Percentiles rank a stretch among this genome's conserved stretches.
Conservation (phyloP, 2,329 filamentous ascomycete genomes). For the Remersonia thermophila region DNA sequence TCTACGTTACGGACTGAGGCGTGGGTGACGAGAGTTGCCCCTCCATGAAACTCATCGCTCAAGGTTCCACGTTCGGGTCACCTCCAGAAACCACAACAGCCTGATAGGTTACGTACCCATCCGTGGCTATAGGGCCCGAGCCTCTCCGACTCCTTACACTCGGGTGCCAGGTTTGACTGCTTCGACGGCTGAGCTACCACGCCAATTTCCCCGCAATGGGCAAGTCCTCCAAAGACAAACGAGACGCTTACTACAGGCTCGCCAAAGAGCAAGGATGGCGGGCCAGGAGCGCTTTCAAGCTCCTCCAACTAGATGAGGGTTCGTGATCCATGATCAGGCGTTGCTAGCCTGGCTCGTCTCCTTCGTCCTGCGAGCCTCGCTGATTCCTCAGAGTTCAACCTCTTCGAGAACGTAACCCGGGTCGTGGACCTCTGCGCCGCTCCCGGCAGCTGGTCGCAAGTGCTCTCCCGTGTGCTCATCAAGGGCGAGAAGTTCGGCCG, state of each 20-base stretch:
- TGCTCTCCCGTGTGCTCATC: slow-evolving; percentile 84
- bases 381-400: slow-evolving; percentile 61
- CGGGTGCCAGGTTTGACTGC: too few species aligned
- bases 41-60: too few species aligned
- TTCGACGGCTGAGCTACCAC: too few species aligned
- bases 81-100: too few species aligned
- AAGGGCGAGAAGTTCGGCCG: slow-evolving; percentile 85
- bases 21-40: too few species aligned
- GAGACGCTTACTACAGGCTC: slow-evolving; percentile 92
- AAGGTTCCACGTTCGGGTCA: too few species aligned
- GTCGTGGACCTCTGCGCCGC: slow-evolving; percentile 95
- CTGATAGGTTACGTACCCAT: too few species aligned
- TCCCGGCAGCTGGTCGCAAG: slow-evolving; percentile 94
- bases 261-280: slow-evolving; percentile 99
- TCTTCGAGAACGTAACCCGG: slow-evolving; percentile 79
- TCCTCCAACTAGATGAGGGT: slow-evolving; percentile 85
- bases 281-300: slow-evolving; percentile 89
- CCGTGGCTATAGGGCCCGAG: too few species aligned
- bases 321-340: slow-evolving; percentile 4
- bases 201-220: slow-evolving; percentile 47
- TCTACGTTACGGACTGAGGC: too few species aligned
- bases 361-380: background rate
- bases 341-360: too few species aligned
- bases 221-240: slow-evolving; percentile 97
- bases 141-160: too few species aligned